Base-by-base conservation (phyloP, 1,284 basidiomycete species). In the Microbotryum scabiosae region DNA sequence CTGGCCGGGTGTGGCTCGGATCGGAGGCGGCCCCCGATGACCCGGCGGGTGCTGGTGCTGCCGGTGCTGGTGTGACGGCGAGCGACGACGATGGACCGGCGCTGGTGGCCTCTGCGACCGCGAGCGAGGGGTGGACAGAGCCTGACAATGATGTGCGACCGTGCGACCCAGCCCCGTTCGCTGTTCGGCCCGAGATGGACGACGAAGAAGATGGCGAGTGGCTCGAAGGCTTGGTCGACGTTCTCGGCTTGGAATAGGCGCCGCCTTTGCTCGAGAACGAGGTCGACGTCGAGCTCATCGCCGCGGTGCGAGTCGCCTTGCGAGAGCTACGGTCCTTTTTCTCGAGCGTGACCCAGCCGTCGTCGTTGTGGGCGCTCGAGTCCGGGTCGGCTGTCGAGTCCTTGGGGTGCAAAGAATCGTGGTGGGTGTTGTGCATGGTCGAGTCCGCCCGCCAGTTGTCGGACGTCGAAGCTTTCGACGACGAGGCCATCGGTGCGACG, bases 371-470 rank as follows among this genome's bases (percentile, higher is more conserved):
- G 23, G 46, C 47, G 14, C 44, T 18, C 16, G 6, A 23, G 41
- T 23, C 23, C 8, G 26, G 20, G 51, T 32, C 51, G 14, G 36
- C 51, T 36, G 23, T 21, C 18, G 18, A n/a, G 51, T 23, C 45
- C 51, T 41, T 52, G 44, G 50, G 12, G 36, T 20, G 20, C 20
- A 10, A 50, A 8, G 41, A 26, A 30, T 30, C 25, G 23, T 51
- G 50, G 12, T 51, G 7, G 6, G 48, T 32, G 46, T 36, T 50
- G 50, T 59, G 23, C 23, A 41, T 53, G 9, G 55, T 52, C 20
- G 44, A 49, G 36, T 16, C 14, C 3, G 59, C 59, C 36, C 64
- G 54, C 64, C 64, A 66, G 48, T 66, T 66, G 61, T 66, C 64
- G 1, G 61, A 63, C 1, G 56, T 16, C 16, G 32, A 45, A 1